These are phyloP conservation scores for Colletotrichum sansevieriae DNA, from an alignment of 2,329 filamentous ascomycete genomes.

Conservation along the genomic window DNA sequence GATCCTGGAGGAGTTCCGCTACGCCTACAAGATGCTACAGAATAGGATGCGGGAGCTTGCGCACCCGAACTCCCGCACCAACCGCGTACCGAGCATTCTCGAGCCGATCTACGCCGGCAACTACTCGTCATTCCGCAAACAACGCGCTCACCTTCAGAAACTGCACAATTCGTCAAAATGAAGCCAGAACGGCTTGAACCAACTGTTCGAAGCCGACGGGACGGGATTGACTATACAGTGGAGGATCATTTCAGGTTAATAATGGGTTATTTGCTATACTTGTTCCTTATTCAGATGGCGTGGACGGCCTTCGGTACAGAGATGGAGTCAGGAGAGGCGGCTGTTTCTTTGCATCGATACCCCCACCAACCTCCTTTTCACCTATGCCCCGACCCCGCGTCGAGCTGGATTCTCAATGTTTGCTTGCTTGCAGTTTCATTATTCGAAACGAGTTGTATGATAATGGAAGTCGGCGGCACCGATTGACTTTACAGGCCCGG, in stretches of 20 bases:
- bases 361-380: slow-evolving; percentile 8
- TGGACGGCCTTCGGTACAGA: slow-evolving; percentile 19
- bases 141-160: slow-evolving; percentile 73
- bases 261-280: slow-evolving; percentile 21
- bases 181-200: slow-evolving; percentile 10
- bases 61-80: slow-evolving; percentile 46
- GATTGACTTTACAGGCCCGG: slow-evolving; percentile 32
- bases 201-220: slow-evolving; percentile 5
- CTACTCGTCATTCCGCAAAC: slow-evolving; percentile 79
- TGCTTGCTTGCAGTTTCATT: slow-evolving; percentile 3
- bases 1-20: slow-evolving; percentile 78
- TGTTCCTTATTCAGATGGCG: slow-evolving; percentile 22
- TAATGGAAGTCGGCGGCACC: slow-evolving; percentile 24
- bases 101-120: slow-evolving; percentile 81
- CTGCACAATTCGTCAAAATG: slow-evolving; percentile 56
- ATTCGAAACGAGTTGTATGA: slow-evolving; percentile 37
- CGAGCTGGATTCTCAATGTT: slow-evolving; percentile 12
- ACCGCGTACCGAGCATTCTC: slow-evolving; percentile 70
- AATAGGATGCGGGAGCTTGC: slow-evolving; percentile 69
- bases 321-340: slow-evolving; percentile 40
- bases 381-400: neutral
- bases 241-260: slow-evolving; percentile 13
- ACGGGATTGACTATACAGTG: slow-evolving; percentile 4
- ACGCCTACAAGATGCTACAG: slow-evolving; percentile 70
- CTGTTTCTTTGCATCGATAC: slow-evolving; percentile 39